Evolutionary conservation across 2,329 filamentous ascomycete genomes (phyloP).

Genomic region (Sclerotinia spermophila): DNA sequence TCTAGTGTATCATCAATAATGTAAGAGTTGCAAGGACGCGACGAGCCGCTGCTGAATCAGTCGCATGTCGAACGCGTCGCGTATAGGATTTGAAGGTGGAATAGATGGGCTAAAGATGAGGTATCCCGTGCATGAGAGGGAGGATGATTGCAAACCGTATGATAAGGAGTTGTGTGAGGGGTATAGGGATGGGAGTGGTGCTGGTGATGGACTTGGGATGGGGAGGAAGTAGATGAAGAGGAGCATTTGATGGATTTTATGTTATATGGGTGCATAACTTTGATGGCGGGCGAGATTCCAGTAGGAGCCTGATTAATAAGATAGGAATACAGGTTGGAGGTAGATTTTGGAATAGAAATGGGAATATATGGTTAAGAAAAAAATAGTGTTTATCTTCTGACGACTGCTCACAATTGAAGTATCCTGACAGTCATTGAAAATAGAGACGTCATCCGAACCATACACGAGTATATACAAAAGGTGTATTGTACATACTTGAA

Average conservation of each 20-base stretch:
- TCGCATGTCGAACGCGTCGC: too few species aligned
- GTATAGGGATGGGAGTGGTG: constrained; percentile 23
- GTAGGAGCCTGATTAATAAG: neutral
- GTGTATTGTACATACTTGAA: neutral
- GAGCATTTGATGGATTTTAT: too few species aligned
- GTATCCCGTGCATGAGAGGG: constrained; percentile 18
- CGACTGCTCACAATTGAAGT: too few species aligned
- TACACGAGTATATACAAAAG: neutral
- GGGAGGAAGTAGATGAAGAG: neutral
- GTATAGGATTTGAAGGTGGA: constrained; percentile 44
- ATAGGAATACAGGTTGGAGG: neutral
- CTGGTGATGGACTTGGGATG: neutral
- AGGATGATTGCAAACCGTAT: constrained; percentile 27
- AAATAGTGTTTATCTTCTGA: neutral
- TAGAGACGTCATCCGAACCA: neutral
- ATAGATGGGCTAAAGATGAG: constrained; percentile 28
- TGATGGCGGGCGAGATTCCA: rapidly evolving
- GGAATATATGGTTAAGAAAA: neutral
- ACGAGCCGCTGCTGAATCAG: too few species aligned
- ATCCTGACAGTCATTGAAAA: neutral
- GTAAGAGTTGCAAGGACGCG: too few species aligned
- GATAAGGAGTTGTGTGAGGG: constrained; percentile 29
- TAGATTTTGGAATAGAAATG: neutral
- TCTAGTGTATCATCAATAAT: too few species aligned
- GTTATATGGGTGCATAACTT: neutral